Evolutionary conservation across 2,329 filamentous ascomycete species (phyloP).

Genomic region (Sclerotinia spermophila): DNA sequence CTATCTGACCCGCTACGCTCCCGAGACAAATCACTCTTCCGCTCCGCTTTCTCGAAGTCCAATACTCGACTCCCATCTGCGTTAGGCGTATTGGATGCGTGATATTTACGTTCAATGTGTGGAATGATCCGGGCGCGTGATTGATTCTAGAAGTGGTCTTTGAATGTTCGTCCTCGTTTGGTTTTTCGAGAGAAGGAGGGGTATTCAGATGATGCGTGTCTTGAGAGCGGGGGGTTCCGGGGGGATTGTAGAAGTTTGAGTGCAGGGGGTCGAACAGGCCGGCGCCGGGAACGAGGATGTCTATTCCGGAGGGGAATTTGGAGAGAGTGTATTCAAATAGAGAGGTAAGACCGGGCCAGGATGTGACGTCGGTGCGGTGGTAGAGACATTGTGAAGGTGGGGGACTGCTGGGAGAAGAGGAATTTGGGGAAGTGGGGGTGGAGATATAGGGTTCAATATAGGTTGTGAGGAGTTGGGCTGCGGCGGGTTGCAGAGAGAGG

Average conservation of each 20-base stretch:
- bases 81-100: constrained; percentile 50
- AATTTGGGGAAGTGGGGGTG: background rate
- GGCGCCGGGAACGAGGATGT: constrained; percentile 45
- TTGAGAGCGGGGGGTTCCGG: constrained; percentile 33
- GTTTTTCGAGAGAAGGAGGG: constrained; percentile 22
- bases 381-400: constrained; percentile 3
- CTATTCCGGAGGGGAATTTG: constrained; percentile 36
- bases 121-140: constrained; percentile 35
- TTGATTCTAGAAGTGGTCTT: background rate
- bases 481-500: constrained; percentile 36
- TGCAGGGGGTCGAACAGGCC: constrained; percentile 45
- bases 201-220: constrained; percentile 30
- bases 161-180: constrained; percentile 26
- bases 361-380: constrained; percentile 42
- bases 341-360: constrained; percentile 40
- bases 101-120: constrained; percentile 47
- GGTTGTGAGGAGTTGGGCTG: constrained; percentile 35
- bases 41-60: constrained; percentile 23
- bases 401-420: background rate
- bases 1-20: constrained; percentile 44
- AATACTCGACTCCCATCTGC: constrained; percentile 47
- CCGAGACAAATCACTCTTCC: constrained; percentile 42
- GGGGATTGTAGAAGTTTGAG: constrained; percentile 47
- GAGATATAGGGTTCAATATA: background rate
- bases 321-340: constrained; percentile 38